phyloP scores from a whole-genome alignment of 228 moss, liverwort and hornwort genomes.

The Sphagnum fallax region DNA sequence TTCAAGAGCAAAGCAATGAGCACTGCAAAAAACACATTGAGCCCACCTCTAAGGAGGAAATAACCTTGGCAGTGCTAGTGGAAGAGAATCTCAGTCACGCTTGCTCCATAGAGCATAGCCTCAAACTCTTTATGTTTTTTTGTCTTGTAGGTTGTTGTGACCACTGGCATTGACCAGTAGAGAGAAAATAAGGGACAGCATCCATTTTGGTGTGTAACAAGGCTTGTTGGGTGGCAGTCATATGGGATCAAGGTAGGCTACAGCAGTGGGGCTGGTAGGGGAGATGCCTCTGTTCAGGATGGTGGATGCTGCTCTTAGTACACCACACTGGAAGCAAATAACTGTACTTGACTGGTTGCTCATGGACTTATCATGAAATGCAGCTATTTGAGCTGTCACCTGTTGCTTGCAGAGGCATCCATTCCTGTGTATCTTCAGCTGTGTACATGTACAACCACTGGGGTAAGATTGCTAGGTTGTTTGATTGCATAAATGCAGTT shows the following conservation, averaged over 20 bases:
- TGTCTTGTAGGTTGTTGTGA: no score
- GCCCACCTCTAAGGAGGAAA: no score
- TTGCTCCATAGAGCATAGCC: no score
- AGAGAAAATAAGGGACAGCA: no score
- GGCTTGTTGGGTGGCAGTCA: constrained; percentile 43
- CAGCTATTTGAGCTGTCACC: not conserved
- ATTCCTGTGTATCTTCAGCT: not conserved
- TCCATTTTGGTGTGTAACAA: not conserved
- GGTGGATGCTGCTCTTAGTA: constrained; percentile 63
- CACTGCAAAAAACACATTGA: no score
- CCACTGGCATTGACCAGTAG: no score
- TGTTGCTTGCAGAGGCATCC: not conserved
- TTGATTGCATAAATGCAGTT: not conserved
- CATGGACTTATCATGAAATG: not conserved
- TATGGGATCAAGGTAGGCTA: constrained; percentile 94
- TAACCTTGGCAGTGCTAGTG: no score
- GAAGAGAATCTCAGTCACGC: no score
- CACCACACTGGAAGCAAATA: not conserved
- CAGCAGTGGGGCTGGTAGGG: constrained; percentile 64
- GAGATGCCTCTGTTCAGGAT: constrained; percentile 52
- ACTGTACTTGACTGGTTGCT: constrained; percentile 9
- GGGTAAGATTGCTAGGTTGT: not conserved
- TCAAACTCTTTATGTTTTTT: no score
- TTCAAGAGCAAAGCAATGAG: no score
- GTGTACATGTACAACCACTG: not conserved